These are phyloP conservation scores for Phytophthora rubi DNA, from an alignment of 352 stramenopile species.

Conservation along the genomic window DNA sequence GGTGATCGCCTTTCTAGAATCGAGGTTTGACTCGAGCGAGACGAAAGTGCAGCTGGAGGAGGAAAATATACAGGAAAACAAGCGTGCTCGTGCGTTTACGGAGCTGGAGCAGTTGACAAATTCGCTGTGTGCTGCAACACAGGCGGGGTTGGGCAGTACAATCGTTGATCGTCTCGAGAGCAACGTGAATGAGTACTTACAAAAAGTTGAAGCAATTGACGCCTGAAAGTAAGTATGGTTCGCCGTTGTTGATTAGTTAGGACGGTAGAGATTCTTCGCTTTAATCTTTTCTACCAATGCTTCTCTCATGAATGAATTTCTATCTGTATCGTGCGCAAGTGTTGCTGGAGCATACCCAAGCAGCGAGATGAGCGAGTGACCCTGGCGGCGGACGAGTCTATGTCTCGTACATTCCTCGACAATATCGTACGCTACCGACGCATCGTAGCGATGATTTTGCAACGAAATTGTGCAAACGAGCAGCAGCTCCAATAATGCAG, in stretches of 20 bases:
- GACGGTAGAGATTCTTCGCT: not conserved
- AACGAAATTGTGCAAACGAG: slow-evolving; percentile 15
- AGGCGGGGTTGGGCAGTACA: not conserved
- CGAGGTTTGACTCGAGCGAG: not conserved
- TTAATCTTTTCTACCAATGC: slow-evolving; percentile 9
- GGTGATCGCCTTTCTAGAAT: not conserved
- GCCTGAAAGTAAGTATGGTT: not conserved
- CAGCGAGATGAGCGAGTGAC: not conserved
- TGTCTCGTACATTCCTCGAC: slow-evolving; percentile 1
- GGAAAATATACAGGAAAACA: not conserved
- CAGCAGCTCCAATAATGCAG: not conserved
- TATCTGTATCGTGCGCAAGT: not conserved
- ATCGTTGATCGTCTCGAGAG: not conserved
- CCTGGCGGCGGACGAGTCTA: not conserved
- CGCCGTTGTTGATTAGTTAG: not conserved
- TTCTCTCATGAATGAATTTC: slow-evolving; percentile 2
- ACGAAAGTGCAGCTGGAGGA: not conserved
- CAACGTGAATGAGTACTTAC: not conserved
- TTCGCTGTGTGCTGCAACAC: not conserved
- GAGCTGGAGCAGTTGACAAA: not conserved
- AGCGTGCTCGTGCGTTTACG: not conserved
- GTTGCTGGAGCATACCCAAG: not conserved
- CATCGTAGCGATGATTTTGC: slow-evolving; percentile 2
- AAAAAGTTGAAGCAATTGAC: not conserved
- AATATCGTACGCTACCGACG: not conserved